These are phyloP conservation scores for Salvia sclarea DNA, from an alignment of 305 asterid species.

Conservation along the genomic window DNA sequence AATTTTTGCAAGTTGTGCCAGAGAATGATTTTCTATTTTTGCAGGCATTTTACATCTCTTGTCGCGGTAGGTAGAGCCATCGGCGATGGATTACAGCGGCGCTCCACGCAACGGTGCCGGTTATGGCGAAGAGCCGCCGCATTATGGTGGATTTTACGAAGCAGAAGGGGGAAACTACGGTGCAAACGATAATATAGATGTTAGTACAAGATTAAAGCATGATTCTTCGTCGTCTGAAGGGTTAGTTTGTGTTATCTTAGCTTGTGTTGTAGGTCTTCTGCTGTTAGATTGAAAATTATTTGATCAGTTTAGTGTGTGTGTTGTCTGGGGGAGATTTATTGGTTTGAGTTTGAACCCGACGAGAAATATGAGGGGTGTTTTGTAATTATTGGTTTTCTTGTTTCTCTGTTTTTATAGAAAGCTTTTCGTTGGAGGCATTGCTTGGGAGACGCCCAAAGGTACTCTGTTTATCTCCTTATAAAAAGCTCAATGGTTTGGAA, in stretches of 20 bases:
- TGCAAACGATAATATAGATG: slow-evolving; percentile 67
- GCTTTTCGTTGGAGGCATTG: slow-evolving; percentile 99
- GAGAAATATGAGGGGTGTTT: slow-evolving; percentile 39
- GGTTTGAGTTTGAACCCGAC: slow-evolving; percentile 46
- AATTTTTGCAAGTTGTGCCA: slow-evolving; percentile 30
- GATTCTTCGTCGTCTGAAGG: slow-evolving; percentile 94
- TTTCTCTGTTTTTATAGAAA: slow-evolving; percentile 66
- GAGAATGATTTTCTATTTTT: slow-evolving; percentile 36
- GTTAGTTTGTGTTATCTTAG: slow-evolving; percentile 87
- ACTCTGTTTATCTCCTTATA: background rate
- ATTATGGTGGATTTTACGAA: slow-evolving; percentile 63
- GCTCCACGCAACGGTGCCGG: slow-evolving; percentile 63
- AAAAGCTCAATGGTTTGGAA: background rate
- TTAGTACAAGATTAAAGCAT: slow-evolving; percentile 81
- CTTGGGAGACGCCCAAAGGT: slow-evolving; percentile 99
- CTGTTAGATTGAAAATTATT: slow-evolving; percentile 50
- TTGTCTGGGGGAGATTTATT: slow-evolving; percentile 44
- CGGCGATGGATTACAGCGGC: slow-evolving; percentile 74
- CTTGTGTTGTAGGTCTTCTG: slow-evolving; percentile 49
- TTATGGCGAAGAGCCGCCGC: slow-evolving; percentile 60
- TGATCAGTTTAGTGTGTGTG: slow-evolving; percentile 48
- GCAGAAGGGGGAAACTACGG: slow-evolving; percentile 59
- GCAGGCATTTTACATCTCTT: slow-evolving; percentile 44
- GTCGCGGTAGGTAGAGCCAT: slow-evolving; percentile 51
- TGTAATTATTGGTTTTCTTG: slow-evolving; percentile 76